Base-by-base conservation (phyloP, 2,329 filamentous ascomycete species). In the Alternaria alternata region DNA sequence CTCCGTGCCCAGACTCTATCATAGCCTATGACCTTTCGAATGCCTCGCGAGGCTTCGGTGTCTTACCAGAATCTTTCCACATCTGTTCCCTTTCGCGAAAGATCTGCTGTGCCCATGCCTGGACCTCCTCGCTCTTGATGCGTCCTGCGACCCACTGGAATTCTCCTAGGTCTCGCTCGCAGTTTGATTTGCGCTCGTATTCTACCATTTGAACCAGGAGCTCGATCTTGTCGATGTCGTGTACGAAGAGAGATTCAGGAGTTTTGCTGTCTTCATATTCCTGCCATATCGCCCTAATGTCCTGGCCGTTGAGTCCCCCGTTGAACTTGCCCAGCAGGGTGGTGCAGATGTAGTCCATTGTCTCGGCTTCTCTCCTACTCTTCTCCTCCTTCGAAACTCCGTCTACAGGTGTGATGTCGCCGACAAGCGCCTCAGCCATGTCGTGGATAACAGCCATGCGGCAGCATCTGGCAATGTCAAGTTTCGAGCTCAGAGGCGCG, bases 191-290 rank as follows among this genome's bases (percentile, higher is more conserved):
- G 71, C 91, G 89, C 86, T 99, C 95, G 75, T 99, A 99, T 79
- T 99, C 95, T 30, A 96, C 83, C 91, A 97, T 97, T 82, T 99
- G 95, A 74, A 96, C 82, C 62, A 99, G 81, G 66, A 99, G 83
- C 82, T 99, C 95, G 78, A 99, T 89, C 88, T 98, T 98, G 81
- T 99, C 95, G 60, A 99, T 88, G 77, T 99, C 95, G 78, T 99
- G 95, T 43, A 99, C 95, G 65, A 94, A 98, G 62, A 89, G 85
- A 68, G 91, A 92, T 76, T 99, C 94, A 14, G 89, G 81, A 8
- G 95, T 98, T 81, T 89, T 74, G 18, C 88, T 89, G 70, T 95
- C 92, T 79, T 99, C 95, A 75, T 99, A 99, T 79, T 99, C 95
- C 74, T 96, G 90, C 92, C 95, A 99, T 51, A 97, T 85, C 8